These are phyloP conservation scores for Tulasnella sp. DNA, from an alignment of 768 basidiomycete species.

Conservation along the genomic window DNA sequence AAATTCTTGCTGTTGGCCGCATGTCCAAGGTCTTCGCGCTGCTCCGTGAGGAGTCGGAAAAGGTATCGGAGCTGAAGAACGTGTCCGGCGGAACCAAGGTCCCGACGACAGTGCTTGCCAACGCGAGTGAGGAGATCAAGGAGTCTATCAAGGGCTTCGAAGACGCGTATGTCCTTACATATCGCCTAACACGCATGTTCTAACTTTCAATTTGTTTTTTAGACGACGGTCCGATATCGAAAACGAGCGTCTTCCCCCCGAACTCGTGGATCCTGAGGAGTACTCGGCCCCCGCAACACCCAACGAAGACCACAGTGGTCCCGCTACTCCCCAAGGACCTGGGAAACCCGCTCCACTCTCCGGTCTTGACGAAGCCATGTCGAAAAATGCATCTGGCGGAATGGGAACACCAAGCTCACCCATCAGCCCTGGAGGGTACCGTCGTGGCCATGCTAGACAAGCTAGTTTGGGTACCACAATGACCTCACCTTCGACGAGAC, in stretches of 20 bases:
- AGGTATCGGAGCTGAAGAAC: slow-evolving; percentile 93
- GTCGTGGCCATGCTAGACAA: slow-evolving; percentile 68
- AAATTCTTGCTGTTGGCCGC: slow-evolving; percentile 85
- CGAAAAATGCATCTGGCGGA: slow-evolving; percentile 34
- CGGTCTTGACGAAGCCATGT: slow-evolving; percentile 39
- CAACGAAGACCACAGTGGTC: slow-evolving; percentile 43
- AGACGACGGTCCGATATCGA: slow-evolving; percentile 98
- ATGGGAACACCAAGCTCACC: slow-evolving; percentile 38
- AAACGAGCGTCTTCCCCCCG: slow-evolving; percentile 96
- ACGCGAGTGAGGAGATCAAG: slow-evolving; percentile 91
- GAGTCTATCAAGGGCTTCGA: slow-evolving; percentile 91
- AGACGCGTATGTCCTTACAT: slow-evolving; percentile 67
- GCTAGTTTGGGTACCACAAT: slow-evolving; percentile 90
- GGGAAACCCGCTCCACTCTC: slow-evolving; percentile 44
- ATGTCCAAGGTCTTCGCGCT: slow-evolving; percentile 96
- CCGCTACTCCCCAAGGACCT: slow-evolving; percentile 37
- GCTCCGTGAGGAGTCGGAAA: slow-evolving; percentile 96
- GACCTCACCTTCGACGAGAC: slow-evolving; percentile 88
- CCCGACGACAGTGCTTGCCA: slow-evolving; percentile 78
- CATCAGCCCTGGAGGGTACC: slow-evolving; percentile 42
- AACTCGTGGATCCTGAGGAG: slow-evolving; percentile 72
- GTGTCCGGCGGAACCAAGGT: slow-evolving; percentile 72
- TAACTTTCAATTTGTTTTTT: not conserved
- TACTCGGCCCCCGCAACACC: slow-evolving; percentile 59
- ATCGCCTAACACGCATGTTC: too few relatives aligned